phyloP scores from a whole-genome alignment of 805 yeast species.

The Metschnikowia continentalis region DNA sequence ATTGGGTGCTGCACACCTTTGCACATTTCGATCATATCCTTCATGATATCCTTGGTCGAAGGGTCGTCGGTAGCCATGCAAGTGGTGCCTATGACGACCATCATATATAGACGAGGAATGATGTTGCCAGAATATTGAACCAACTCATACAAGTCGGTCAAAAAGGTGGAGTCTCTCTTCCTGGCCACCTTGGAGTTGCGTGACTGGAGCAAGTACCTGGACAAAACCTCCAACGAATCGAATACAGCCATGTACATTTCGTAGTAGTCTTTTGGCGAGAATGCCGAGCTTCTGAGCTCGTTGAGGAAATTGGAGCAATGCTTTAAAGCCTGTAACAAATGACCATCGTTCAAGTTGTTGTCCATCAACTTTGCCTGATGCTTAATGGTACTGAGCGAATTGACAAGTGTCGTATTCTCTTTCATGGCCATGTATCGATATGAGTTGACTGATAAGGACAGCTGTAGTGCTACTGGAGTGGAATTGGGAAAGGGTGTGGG shows the following conservation, averaged over 20 bases:
- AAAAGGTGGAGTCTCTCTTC: slow-evolving; percentile 29
- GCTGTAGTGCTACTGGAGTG: not conserved
- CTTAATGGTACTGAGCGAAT: slow-evolving; percentile 43
- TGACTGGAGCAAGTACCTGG: slow-evolving; percentile 58
- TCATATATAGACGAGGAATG: slow-evolving; percentile 84
- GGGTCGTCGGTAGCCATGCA: slow-evolving; percentile 75
- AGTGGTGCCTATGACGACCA: slow-evolving; percentile 93
- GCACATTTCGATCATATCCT: slow-evolving; percentile 97
- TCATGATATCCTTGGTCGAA: slow-evolving; percentile 80
- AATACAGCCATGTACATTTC: slow-evolving; percentile 81
- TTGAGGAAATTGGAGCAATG: slow-evolving; percentile 79
- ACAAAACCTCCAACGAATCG: slow-evolving; percentile 71
- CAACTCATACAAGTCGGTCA: slow-evolving; percentile 87
- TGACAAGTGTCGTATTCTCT: slow-evolving; percentile 10
- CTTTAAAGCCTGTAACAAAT: slow-evolving; percentile 81
- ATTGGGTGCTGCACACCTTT: slow-evolving; percentile 95
- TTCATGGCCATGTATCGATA: slow-evolving; percentile 4
- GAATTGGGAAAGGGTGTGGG: not conserved
- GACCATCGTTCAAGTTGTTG: slow-evolving; percentile 59
- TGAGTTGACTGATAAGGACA: not conserved
- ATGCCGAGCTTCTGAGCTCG: slow-evolving; percentile 70
- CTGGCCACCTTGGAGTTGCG: slow-evolving; percentile 58
- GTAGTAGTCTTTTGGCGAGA: slow-evolving; percentile 89
- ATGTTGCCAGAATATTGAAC: slow-evolving; percentile 95
- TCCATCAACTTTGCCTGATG: slow-evolving; percentile 76